A percentile compares a stretch with the other conserved stretches of the same genome.
phyloP scores from a whole-genome alignment of 1,284 basidiomycete species.

The Rhodotorula sp. region DNA sequence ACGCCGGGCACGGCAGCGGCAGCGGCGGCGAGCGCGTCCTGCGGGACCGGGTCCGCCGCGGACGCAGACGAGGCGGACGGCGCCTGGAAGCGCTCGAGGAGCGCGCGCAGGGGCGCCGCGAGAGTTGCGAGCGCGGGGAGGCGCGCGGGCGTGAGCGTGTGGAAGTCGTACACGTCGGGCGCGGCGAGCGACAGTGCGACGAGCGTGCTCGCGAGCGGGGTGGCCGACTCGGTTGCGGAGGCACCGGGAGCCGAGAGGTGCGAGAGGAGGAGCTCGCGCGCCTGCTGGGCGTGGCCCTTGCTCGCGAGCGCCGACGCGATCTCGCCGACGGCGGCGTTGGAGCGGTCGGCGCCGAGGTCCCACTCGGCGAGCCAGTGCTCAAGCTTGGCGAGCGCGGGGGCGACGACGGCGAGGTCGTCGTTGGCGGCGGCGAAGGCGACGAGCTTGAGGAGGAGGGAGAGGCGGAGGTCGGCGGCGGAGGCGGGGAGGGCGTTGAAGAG shows the following conservation, averaged over 20 bases:
- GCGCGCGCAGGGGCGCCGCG: slow-evolving; percentile 56
- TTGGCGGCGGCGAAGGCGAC: slow-evolving; percentile 66
- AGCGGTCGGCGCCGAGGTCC: background rate
- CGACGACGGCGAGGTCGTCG: slow-evolving; percentile 69
- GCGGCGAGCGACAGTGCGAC: slow-evolving; percentile 64
- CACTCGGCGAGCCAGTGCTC: slow-evolving; percentile 14
- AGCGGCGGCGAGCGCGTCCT: slow-evolving; percentile 42
- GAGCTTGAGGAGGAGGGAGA: slow-evolving; percentile 52
- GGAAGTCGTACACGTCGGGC: slow-evolving; percentile 74
- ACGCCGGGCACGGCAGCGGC: slow-evolving; percentile 9
- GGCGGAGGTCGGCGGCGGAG: slow-evolving; percentile 63
- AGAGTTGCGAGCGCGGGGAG: background rate
- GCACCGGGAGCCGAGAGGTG: slow-evolving; percentile 36
- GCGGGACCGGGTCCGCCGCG: background rate
- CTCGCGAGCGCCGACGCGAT: slow-evolving; percentile 65
- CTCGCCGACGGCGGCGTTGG: slow-evolving; percentile 55
- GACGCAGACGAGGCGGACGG: slow-evolving; percentile 34
- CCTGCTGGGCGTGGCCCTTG: slow-evolving; percentile 52
- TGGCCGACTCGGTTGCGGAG: slow-evolving; percentile 52
- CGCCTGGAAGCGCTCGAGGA: slow-evolving; percentile 72
- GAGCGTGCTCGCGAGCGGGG: slow-evolving; percentile 49
- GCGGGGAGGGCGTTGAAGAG: slow-evolving; percentile 79
- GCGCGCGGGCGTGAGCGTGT: slow-evolving; percentile 61
- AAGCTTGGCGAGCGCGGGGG: slow-evolving; percentile 69
- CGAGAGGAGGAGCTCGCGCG: slow-evolving; percentile 53